phyloP scores from a whole-genome alignment of 176 grass and related monocot species.

The Oryza officinalis region DNA sequence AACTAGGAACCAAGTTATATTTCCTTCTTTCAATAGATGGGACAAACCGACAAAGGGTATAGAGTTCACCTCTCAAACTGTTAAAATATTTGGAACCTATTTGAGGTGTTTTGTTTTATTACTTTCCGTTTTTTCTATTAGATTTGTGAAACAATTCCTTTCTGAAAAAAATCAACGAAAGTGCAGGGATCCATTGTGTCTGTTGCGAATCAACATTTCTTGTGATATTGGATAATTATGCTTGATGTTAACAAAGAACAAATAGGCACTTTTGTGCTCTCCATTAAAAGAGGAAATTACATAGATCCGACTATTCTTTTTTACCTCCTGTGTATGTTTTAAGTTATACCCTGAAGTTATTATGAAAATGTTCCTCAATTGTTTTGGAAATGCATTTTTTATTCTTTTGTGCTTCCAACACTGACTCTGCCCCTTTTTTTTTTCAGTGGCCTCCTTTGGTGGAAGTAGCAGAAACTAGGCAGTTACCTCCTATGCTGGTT shows the following conservation, averaged over 20 bases:
- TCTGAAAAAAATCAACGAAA: background rate
- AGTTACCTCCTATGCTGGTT: slow-evolving; percentile 78
- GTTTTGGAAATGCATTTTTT: slow-evolving; percentile 1
- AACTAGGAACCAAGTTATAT: background rate
- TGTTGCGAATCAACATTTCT: slow-evolving; percentile 9
- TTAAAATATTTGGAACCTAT: background rate
- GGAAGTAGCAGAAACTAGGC: slow-evolving; percentile 82
- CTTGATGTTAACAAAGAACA: background rate
- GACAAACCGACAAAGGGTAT: background rate
- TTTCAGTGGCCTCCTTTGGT: slow-evolving; percentile 93
- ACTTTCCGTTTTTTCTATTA: slow-evolving; percentile 14
- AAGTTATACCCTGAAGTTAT: slow-evolving; percentile 27
- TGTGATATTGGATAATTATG: background rate
- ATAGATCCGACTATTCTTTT: slow-evolving; percentile 6
- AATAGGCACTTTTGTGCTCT: background rate
- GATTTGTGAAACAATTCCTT: background rate
- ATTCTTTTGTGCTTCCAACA: background rate
- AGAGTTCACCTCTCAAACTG: background rate
- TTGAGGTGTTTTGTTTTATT: background rate
- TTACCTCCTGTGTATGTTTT: background rate
- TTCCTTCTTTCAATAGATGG: slow-evolving; percentile 1
- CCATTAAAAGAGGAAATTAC: background rate
- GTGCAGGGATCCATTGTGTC: background rate
- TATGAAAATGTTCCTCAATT: slow-evolving; percentile 11
- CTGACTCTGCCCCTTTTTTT: background rate